Evolutionary conservation across 371 early-diverging fungal genomes (phyloP).

Genomic region (Encephalitozoon cuniculi): DNA sequence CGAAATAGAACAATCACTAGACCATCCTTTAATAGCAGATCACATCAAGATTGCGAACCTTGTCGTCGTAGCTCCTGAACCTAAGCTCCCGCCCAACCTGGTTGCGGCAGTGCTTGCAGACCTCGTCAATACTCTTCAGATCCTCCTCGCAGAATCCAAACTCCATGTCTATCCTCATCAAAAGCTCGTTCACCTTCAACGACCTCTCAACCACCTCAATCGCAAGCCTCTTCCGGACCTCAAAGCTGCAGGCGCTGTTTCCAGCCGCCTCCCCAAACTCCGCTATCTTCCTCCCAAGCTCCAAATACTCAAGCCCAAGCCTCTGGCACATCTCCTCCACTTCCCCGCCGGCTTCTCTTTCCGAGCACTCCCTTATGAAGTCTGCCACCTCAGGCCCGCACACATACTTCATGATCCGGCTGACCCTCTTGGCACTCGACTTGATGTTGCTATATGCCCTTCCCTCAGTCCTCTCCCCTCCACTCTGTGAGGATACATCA

Average conservation of each 20-base stretch:
- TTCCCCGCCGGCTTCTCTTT: background rate
- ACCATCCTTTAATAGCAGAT: too few relatives aligned
- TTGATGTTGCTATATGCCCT: too few relatives aligned
- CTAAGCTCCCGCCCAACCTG: background rate
- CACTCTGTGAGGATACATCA: too few relatives aligned
- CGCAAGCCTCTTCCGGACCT: background rate
- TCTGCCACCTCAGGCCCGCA: background rate
- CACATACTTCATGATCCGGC: too few relatives aligned
- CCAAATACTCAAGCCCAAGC: background rate
- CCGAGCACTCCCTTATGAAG: background rate
- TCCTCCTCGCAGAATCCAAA: background rate
- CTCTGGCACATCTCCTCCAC: background rate
- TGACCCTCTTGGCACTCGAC: too few relatives aligned
- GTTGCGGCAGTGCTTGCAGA: too few relatives aligned
- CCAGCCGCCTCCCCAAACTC: background rate
- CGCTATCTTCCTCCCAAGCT: background rate
- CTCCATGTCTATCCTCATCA: background rate
- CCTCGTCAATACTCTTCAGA: too few relatives aligned
- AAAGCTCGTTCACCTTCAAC: background rate
- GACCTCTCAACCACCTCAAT: background rate
- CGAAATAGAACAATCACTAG: too few relatives aligned
- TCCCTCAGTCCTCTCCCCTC: too few relatives aligned
- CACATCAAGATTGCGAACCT: too few relatives aligned
- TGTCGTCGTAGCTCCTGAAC: too few relatives aligned
- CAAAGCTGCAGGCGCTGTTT: background rate